phyloP scores from a whole-genome alignment of 495 filamentous ascomycete genomes.

The Aspergillus bertholletiae region DNA sequence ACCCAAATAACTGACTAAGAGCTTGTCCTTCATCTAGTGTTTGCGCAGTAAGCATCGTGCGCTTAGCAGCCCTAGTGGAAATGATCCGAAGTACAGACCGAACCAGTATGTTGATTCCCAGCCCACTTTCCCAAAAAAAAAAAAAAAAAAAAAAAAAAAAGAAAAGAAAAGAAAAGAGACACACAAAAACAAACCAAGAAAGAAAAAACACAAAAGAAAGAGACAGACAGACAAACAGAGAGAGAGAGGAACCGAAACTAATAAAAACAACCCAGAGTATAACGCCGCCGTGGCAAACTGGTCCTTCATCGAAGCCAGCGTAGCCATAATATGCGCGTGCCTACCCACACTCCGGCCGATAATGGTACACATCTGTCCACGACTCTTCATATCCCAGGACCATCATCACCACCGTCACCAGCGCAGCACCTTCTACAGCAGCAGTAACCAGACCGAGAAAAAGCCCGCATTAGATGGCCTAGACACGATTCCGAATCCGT shows the following conservation, averaged over 20 bases:
- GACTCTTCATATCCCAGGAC: slow-evolving; percentile 17
- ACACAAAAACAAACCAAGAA: too few species aligned
- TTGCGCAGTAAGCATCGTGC: slow-evolving; percentile 32
- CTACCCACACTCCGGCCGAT: slow-evolving; percentile 80
- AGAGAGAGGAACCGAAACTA: too few species aligned
- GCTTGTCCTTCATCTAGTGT: slow-evolving; percentile 32
- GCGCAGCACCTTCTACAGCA: too few species aligned
- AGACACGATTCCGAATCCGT: slow-evolving; percentile 11
- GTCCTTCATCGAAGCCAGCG: slow-evolving; percentile 80
- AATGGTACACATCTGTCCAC: slow-evolving; percentile 66
- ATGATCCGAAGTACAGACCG: slow-evolving; percentile 5
- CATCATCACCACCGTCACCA: too few species aligned
- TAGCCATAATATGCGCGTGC: slow-evolving; percentile 78
- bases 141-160: too few species aligned
- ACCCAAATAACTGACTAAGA: not conserved
- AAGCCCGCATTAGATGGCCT: slow-evolving; percentile 1
- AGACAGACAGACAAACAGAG: too few species aligned
- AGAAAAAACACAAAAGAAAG: too few species aligned
- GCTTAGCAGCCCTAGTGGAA: slow-evolving; percentile 20
- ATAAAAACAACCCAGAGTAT: slow-evolving; percentile 22
- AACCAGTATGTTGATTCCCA: too few species aligned
- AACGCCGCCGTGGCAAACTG: slow-evolving; percentile 57
- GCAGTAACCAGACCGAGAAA: slow-evolving; percentile 16
- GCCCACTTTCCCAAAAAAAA: too few species aligned
- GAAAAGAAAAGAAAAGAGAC: too few species aligned